Evolutionary conservation across 2,329 filamentous ascomycete species (phyloP).

Genomic region (Cordyceps cateniannulata): DNA sequence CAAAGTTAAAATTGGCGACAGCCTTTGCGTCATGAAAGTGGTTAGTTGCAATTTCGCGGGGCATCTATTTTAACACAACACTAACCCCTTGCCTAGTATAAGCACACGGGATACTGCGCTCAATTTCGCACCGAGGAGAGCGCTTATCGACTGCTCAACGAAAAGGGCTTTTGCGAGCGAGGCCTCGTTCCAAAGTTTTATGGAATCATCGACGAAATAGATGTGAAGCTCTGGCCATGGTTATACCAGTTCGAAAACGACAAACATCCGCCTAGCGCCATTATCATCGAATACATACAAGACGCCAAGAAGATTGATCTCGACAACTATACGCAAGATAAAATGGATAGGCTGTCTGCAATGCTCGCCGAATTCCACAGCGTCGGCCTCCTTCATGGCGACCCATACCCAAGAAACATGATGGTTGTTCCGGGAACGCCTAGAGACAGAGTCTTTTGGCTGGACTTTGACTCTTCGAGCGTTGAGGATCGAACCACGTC

Average conservation of each 20-base stretch:
- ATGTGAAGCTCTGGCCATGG: background rate
- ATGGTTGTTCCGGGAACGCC: background rate
- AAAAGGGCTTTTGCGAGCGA: background rate
- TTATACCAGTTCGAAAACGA: background rate
- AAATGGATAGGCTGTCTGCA: background rate
- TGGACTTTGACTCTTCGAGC: background rate
- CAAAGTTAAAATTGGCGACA: background rate
- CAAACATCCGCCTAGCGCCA: background rate
- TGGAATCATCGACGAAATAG: background rate
- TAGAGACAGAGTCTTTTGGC: background rate
- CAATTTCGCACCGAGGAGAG: background rate
- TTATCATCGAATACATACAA: background rate
- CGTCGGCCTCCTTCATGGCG: background rate
- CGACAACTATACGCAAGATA: background rate
- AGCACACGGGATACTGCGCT: background rate
- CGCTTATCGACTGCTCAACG: background rate
- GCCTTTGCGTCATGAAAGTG: background rate
- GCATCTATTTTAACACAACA: background rate
- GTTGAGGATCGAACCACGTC: background rate
- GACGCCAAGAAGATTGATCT: background rate
- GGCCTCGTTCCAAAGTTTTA: background rate
- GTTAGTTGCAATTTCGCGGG: background rate
- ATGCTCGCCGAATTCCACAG: background rate
- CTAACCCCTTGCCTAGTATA: background rate
- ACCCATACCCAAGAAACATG: constrained; percentile 1